Evolutionary conservation across 192 early-diverging fungal genomes (phyloP), one percentile per base, ranked within the genome.

Genomic region (Backusella circina): DNA sequence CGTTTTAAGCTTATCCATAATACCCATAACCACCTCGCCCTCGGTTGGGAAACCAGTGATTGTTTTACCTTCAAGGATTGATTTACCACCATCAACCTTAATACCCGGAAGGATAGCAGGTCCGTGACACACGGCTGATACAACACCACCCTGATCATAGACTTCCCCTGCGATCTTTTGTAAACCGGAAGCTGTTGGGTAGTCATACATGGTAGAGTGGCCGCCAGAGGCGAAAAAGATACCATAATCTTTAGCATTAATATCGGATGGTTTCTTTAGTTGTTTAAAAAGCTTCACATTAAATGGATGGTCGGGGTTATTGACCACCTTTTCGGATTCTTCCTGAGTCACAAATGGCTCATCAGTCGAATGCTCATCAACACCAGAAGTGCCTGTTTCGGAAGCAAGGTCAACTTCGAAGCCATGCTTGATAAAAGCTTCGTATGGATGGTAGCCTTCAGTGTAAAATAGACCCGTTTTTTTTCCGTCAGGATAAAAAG

Each of bases 21-120:
- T 38, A 2, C 74, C 66, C 41, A 91, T 70, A 31, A 77, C 68
- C 10, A 84, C 82, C 69, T 95, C 94, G 67, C 93, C 94, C 61
- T 77, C 75, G 72, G 90, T 88, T 16, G 91, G 85, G 76, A 95
- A 95, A 16, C 91, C 92, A 0, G 94, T 94, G 18, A 95, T 87
- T 1, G 79, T 83, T 66, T 86, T 91, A 30, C 91, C 91, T 32
- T 81, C 75, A 31, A 92, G 78, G 41, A 95, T 75, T 6, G 84
- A 84, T 28, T 84, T 85, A 3, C 92, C 93, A 69, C 87, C 74
- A 4, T 5, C 9, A 31, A 92, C 88, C 72, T 81, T 91, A 38
- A 93, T 83, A 23, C 85, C 75, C 0, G 87, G 88, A 72, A 94
- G 78, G 15, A 87, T 91, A 36, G 92, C 92, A 2, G 90, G 88